A percentile compares a stretch with the other conserved stretches of the same genome.
Evolutionary conservation across 2,329 filamentous ascomycete genomes (phyloP).

Genomic region (Clarireedia hainanense): DNA sequence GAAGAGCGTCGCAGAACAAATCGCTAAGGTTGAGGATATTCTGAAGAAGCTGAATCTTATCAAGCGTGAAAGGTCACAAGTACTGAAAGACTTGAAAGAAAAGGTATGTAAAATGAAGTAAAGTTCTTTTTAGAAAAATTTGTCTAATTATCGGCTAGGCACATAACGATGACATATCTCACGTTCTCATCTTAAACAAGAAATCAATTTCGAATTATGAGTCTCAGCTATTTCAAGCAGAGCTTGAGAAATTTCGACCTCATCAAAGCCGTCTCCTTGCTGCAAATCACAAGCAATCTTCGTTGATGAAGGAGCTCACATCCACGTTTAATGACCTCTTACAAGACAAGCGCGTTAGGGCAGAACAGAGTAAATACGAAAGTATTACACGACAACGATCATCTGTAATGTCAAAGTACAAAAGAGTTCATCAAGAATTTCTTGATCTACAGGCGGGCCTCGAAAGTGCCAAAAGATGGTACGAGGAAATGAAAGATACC

Average conservation of each 20-base stretch:
- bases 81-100: constrained; percentile 93
- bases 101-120: constrained; percentile 58
- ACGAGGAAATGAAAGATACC: constrained; percentile 90
- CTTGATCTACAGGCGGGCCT: constrained; percentile 82
- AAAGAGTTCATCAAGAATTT: constrained; percentile 86
- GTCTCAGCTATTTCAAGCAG: constrained; percentile 83
- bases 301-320: constrained; percentile 91
- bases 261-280: constrained; percentile 88
- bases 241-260: constrained; percentile 93
- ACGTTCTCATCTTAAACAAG: constrained; percentile 95
- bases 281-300: constrained; percentile 90
- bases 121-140: not conserved
- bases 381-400: constrained; percentile 74
- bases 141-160: constrained; percentile 46
- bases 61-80: constrained; percentile 84
- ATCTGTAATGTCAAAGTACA: constrained; percentile 77
- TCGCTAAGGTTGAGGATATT: constrained; percentile 79
- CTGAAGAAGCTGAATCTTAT: constrained; percentile 86
- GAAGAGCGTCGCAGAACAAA: constrained; percentile 80
- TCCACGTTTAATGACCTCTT: constrained; percentile 77
- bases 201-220: constrained; percentile 93
- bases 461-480: constrained; percentile 84
- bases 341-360: constrained; percentile 87
- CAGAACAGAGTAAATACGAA: constrained; percentile 95
- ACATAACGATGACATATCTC: constrained; percentile 94